These are phyloP conservation scores for Sclerotiophoma versabilis DNA, from an alignment of 2,329 filamentous ascomycete species.

Conservation along the genomic window DNA sequence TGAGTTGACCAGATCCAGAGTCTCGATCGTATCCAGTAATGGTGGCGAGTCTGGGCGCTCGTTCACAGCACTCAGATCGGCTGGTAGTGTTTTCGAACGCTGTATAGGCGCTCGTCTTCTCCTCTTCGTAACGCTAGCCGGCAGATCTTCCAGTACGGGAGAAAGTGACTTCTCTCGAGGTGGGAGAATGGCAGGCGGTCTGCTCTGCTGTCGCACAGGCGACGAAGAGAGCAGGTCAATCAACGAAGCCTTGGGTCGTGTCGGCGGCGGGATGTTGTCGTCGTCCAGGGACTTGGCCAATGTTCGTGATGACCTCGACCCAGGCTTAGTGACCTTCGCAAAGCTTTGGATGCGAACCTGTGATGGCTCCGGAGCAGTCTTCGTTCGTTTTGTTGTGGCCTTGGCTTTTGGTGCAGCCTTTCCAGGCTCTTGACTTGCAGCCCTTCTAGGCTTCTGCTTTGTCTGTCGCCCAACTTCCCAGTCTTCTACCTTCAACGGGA, in stretches of 20 bases:
- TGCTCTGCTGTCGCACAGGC: conserved; percentile 21
- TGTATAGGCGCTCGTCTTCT: conserved; percentile 42
- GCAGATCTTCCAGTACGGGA: conserved; percentile 31
- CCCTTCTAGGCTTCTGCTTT: conserved; percentile 32
- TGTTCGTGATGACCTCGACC: conserved; percentile 26
- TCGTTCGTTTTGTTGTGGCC: conserved; percentile 31
- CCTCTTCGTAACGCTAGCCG: conserved; percentile 42
- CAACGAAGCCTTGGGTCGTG: conserved; percentile 8
- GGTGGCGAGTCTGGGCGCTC: conserved; percentile 31
- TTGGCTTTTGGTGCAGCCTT: conserved; percentile 31
- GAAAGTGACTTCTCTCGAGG: conserved; percentile 26
- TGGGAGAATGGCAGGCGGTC: not conserved
- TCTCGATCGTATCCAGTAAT: conserved; percentile 31
- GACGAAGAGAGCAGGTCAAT: conserved; percentile 43
- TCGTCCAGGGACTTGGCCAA: conserved; percentile 30
- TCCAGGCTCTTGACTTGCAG: conserved; percentile 28
- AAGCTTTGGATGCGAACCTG: conserved; percentile 40
- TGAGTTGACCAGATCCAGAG: conserved; percentile 36
- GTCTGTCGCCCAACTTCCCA: conserved; percentile 61
- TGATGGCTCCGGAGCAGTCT: conserved; percentile 23
- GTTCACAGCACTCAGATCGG: conserved; percentile 13
- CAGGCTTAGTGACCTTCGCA: conserved; percentile 48
- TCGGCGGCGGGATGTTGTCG: not conserved
- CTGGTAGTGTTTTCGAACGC: conserved; percentile 43
- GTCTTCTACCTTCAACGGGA: conserved; percentile 69